Evolutionary conservation across 305 asterid species (phyloP).

Genomic region (Caryopteris hybrid): DNA sequence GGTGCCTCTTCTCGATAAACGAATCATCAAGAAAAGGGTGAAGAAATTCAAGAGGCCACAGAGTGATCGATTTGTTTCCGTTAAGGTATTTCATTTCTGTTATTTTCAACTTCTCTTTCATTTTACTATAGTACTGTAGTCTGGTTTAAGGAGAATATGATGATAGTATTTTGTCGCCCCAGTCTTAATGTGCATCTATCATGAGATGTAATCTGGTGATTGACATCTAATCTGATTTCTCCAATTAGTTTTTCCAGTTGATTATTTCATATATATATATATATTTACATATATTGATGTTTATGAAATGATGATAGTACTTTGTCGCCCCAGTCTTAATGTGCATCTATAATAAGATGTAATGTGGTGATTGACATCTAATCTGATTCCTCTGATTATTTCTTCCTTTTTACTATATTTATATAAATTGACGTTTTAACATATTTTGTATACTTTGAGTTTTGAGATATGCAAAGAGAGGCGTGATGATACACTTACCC

Average conservation of each 20-base stretch:
- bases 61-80: slow-evolving; percentile 45
- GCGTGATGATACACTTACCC: slow-evolving; percentile 43
- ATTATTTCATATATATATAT: too few relatives aligned
- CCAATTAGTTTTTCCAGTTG: too few relatives aligned
- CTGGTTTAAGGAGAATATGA: neutral
- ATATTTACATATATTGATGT: too few relatives aligned
- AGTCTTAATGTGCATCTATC: slow-evolving; percentile 45
- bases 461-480: slow-evolving; percentile 19
- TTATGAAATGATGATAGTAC: slow-evolving; percentile 12
- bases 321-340: slow-evolving; percentile 68
- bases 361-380: slow-evolving; percentile 56
- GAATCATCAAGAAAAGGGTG: slow-evolving; percentile 43
- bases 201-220: slow-evolving; percentile 54
- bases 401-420: neutral
- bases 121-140: neutral
- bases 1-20: slow-evolving; percentile 43
- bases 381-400: slow-evolving; percentile 34
- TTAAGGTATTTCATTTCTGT: slow-evolving; percentile 24
- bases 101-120: neutral
- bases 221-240: slow-evolving; percentile 41
- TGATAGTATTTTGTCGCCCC: slow-evolving; percentile 51
- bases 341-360: slow-evolving; percentile 35
- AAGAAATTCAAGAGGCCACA: slow-evolving; percentile 50
- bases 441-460: neutral
- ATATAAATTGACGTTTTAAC: neutral